Conservation (phyloP, 148 eudicot genomes). For the Persicaria tinctoria region DNA sequence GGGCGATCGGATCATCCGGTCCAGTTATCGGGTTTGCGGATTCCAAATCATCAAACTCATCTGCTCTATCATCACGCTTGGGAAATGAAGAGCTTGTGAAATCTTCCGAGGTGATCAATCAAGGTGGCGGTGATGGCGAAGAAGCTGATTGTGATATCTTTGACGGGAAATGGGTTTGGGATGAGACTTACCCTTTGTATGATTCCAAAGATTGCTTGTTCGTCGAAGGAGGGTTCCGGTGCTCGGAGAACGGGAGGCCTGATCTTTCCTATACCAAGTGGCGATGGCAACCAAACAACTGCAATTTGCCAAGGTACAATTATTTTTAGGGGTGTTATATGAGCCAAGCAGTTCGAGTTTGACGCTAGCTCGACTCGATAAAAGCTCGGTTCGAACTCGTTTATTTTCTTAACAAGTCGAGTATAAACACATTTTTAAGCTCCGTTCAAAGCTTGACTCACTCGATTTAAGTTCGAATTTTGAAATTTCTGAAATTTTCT, state of each 20-base stretch:
- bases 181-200: slow-evolving; percentile 78
- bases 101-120: neutral
- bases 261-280: slow-evolving; percentile 65
- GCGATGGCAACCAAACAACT: slow-evolving; percentile 89
- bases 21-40: neutral
- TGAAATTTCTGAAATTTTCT: no score
- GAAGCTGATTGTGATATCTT: slow-evolving; percentile 58
- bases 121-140: neutral
- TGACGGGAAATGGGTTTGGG: slow-evolving; percentile 92
- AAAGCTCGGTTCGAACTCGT: no score
- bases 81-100: neutral
- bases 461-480: no score
- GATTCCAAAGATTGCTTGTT: slow-evolving; percentile 61
- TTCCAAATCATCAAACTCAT: neutral
- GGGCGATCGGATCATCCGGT: neutral
- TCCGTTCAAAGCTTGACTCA: no score
- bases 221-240: slow-evolving; percentile 73
- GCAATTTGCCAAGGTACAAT: slow-evolving; percentile 76
- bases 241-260: slow-evolving; percentile 71
- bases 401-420: no score
- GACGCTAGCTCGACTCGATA: no score
- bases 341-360: no score
- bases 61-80: neutral
- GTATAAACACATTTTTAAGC: no score
- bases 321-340: no score